These are phyloP conservation scores for Giardia muris DNA, from an alignment of 208 protist species.

Conservation along the genomic window DNA sequence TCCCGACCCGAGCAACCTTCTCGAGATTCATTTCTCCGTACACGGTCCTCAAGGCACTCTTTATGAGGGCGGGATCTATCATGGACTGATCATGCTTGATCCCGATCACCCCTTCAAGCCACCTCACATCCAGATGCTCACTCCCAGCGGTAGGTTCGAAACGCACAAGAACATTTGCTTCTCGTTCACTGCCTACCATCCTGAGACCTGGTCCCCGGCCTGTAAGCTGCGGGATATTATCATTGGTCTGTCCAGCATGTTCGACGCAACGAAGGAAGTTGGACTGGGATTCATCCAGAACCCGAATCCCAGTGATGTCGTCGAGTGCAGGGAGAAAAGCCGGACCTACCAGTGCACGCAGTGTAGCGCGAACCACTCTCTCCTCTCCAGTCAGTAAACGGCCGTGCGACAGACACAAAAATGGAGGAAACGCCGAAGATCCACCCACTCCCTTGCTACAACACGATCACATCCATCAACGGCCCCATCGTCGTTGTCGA, in stretches of 20 bases:
- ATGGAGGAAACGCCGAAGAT: neutral
- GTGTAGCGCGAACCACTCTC: too few species aligned
- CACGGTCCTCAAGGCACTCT: slow-evolving; percentile 44
- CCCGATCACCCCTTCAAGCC: slow-evolving; percentile 49
- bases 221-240: neutral
- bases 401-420: neutral
- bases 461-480: slow-evolving; percentile 90
- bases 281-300: neutral
- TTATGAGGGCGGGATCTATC: slow-evolving; percentile 51
- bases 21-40: slow-evolving; percentile 54
- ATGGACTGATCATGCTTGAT: slow-evolving; percentile 49
- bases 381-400: too few species aligned
- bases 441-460: slow-evolving; percentile 64
- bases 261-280: neutral
- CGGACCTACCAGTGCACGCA: too few species aligned
- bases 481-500: slow-evolving; percentile 97
- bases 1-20: slow-evolving; percentile 41
- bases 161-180: slow-evolving; percentile 49
- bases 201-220: slow-evolving; percentile 42
- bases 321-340: too few species aligned
- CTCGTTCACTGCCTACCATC: slow-evolving; percentile 47
- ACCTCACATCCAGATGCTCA: slow-evolving; percentile 51
- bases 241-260: neutral
- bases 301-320: neutral
- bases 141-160: slow-evolving; percentile 50